Evolutionary conservation across 441 rosid species (phyloP), one percentile per base, ranked within the genome.

Genomic region (Croton setiger): DNA sequence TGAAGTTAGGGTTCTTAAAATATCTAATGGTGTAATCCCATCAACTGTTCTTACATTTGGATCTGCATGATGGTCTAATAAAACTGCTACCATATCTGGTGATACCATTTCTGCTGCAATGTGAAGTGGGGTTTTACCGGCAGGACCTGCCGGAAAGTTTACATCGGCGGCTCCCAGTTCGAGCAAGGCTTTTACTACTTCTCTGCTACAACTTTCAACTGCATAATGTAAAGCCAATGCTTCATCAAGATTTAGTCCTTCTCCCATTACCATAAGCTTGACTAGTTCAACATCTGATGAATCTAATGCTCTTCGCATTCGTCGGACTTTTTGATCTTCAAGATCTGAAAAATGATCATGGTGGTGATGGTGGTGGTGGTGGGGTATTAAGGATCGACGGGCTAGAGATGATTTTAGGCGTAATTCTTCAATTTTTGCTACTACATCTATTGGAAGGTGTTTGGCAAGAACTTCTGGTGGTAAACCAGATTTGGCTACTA

Each of bases 191-290:
- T 95, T 95, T 0, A 92, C 98, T 18, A 95, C 99, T 79, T 95
- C 99, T 63, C 99, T 81, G 80, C 95, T 92, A 70, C 99, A 95
- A 68, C 82, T 92, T 73, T 95, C 99, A 2, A 92, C 99, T 0
- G 99, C 97, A 60, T 95, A 92, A 72, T 95, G 99, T 31, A 95
- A 74, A 47, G 99, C 99, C 70, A 95, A 73, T 36, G 97, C 91
- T 68, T 95, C 97, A 66, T 95, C 96, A 31, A 95, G 86, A 76
- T 92, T 95, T 1, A 95, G 84, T 23, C 99, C 99, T 82, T 95
- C 99, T 14, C 97, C 97, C 99, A 95, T 95, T 39, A 95, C 99
- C 99, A 95, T 95, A 5, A 95, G 92, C 84, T 92, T 95, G 36
- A 95, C 98, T 0, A 95, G 82, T 67, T 95, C 99, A 7, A 95